Evolutionary conservation across 1,139 yeast species (phyloP), one percentile per base, ranked within the genome.

Genomic region (Lodderomyces jiufengensis): DNA sequence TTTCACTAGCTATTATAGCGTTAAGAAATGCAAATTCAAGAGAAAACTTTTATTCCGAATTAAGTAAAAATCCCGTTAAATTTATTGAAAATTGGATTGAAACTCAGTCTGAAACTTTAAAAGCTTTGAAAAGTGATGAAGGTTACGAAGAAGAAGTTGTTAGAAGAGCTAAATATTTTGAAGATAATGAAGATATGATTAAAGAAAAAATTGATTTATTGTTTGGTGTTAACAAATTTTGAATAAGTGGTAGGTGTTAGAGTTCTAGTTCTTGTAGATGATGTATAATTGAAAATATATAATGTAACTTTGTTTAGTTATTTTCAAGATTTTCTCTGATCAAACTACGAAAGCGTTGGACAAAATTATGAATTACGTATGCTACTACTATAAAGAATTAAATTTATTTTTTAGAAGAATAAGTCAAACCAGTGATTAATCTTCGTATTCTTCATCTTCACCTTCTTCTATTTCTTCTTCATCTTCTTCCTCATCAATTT

Each of bases 71-170:
- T 51, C 97, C 98, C 0, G 82, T 79, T 3, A 74, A 73, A 24
- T 87, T 88, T 49, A 63, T 92, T 46, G 70, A 81, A 40, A 71
- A 77, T 34, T 87, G 94, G 83, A 64, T 80, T 35, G 80, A 77
- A 34, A 76, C 84, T 15, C 94, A 87, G 54, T 71, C 86, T 26
- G 80, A 84, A 44, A 83, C 90, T 33, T 69, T 86, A 50, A 80
- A 78, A 55, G 80, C 87, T 12, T 72, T 87, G 46, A 75, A 83
- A 49, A 86, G 94, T 43, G 97, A 90, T 56, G 90, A 85, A 49
- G 88, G 94, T 8, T 85, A 84, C 57, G 87, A 85, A 54, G 97
- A 90, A 59, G 97, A 92, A 55, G 69, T 78, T 22, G 95, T 87
- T 3, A 78, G 98, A 63, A 78, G 82, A 50, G 78, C 95, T 6